Evolutionary conservation across 768 basidiomycete genomes (phyloP).

Genomic region (Suillus fuscotomentosus): DNA sequence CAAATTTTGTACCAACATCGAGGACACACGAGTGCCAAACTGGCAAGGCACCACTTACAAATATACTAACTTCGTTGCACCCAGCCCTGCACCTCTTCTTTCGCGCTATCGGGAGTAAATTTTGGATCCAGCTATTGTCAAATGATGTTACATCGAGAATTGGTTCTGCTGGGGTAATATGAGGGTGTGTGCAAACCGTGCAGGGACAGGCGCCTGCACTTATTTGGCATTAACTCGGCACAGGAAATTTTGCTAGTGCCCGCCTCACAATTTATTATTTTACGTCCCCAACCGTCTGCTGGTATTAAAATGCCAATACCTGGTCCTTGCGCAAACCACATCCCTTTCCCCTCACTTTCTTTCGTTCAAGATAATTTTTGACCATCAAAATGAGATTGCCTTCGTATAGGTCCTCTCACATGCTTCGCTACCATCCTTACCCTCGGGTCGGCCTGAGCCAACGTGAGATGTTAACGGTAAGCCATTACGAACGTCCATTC

Average conservation of each 20-base stretch:
- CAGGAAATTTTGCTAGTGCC: neutral
- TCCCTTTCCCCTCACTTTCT: neutral
- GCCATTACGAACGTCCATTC: neutral
- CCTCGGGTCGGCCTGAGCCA: constrained; percentile 2
- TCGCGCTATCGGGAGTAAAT: neutral
- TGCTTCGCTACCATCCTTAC: constrained; percentile 11
- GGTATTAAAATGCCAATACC: constrained; percentile 2
- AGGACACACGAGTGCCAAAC: neutral
- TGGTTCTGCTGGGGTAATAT: constrained; percentile 3
- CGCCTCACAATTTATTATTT: neutral
- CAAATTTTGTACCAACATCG: neutral
- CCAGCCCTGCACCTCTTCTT: neutral
- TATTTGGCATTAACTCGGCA: neutral
- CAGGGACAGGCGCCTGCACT: neutral
- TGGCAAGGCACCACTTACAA: neutral
- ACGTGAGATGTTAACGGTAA: neutral
- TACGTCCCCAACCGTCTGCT: neutral
- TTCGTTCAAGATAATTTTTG: no score
- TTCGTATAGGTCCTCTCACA: constrained; percentile 9
- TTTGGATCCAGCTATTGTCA: neutral
- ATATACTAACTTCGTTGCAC: neutral
- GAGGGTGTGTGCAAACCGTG: neutral
- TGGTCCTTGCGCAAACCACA: neutral
- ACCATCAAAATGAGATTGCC: constrained; percentile 6
- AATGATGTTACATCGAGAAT: neutral